Percentiles rank a stretch among this genome's conserved stretches.
Conservation (phyloP, 768 basidiomycete genomes). For the Coprinopsis sp. region DNA sequence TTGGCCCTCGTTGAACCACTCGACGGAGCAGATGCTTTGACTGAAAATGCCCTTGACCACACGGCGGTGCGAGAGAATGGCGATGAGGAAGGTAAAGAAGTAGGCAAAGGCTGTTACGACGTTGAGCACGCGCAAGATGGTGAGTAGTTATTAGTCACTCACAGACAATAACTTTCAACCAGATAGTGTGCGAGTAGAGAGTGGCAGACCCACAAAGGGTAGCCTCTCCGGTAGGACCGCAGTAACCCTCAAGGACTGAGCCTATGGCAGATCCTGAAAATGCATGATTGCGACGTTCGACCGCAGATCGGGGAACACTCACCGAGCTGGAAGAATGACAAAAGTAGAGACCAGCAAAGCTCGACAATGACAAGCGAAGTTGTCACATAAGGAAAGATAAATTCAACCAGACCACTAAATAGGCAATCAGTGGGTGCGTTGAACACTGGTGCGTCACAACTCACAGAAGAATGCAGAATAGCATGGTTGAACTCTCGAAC, state of each 20-base stretch:
- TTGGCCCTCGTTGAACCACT: conserved; percentile 46
- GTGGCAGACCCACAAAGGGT: conserved; percentile 43
- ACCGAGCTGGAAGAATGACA: conserved; percentile 51
- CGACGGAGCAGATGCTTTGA: conserved; percentile 44
- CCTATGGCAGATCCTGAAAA: conserved; percentile 43
- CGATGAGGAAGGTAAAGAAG: conserved; percentile 48
- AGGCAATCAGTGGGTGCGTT: neutral
- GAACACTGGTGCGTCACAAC: conserved; percentile 13
- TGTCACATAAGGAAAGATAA: conserved; percentile 30
- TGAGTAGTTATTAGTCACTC: conserved; percentile 16
- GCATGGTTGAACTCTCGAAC: conserved; percentile 37
- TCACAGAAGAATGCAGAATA: conserved; percentile 33
- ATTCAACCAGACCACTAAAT: conserved; percentile 33
- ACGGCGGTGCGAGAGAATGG: conserved; percentile 40
- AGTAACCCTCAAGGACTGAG: too few relatives aligned
- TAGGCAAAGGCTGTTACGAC: conserved; percentile 35
- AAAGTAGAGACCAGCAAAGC: conserved; percentile 49
- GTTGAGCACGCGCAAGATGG: neutral
- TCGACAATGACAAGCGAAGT: conserved; percentile 47
- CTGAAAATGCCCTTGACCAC: conserved; percentile 48
- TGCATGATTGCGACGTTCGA: neutral
- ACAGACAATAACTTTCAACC: conserved; percentile 47
- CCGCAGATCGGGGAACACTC: conserved; percentile 13
- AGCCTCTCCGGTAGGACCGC: conserved; percentile 23
- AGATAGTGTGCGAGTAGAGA: conserved; percentile 42